Conservation (phyloP, 2,329 filamentous ascomycete species). For the Fusarium papillatum region DNA sequence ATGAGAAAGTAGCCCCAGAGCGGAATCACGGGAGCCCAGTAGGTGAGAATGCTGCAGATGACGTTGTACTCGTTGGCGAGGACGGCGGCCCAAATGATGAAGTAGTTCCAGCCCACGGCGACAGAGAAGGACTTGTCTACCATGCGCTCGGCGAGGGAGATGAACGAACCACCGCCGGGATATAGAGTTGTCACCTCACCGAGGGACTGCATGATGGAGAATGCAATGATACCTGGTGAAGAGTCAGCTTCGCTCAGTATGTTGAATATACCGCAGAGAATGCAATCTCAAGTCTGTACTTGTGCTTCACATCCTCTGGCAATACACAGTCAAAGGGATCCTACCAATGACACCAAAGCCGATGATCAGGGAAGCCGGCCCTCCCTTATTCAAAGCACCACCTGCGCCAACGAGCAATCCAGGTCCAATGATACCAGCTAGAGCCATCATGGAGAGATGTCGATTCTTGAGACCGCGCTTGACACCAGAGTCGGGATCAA, state of each 20-base stretch:
- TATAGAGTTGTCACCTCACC: constrained; percentile 83
- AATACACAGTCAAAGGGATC: background rate
- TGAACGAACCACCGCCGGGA: constrained; percentile 79
- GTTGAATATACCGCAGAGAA: background rate
- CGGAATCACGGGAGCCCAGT: constrained; percentile 73
- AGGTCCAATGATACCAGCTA: constrained; percentile 75
- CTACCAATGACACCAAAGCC: constrained; percentile 77
- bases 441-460: constrained; percentile 76
- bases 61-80: constrained; percentile 81
- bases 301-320: background rate
- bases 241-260: constrained; percentile 26
- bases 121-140: constrained; percentile 79
- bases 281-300: background rate
- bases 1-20: constrained; percentile 79
- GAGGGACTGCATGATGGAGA: constrained; percentile 78
- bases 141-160: constrained; percentile 78
- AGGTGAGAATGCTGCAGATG: constrained; percentile 74
- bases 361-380: constrained; percentile 79
- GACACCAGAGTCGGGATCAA: constrained; percentile 74
- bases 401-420: constrained; percentile 81
- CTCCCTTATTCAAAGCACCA: constrained; percentile 76
- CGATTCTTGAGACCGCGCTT: constrained; percentile 78
- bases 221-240: constrained; percentile 68
- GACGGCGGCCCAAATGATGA: constrained; percentile 75
- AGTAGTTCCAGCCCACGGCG: constrained; percentile 81